These are phyloP conservation scores for Amniculicola lignicola DNA, from an alignment of 495 filamentous ascomycete genomes.

Conservation along the genomic window DNA sequence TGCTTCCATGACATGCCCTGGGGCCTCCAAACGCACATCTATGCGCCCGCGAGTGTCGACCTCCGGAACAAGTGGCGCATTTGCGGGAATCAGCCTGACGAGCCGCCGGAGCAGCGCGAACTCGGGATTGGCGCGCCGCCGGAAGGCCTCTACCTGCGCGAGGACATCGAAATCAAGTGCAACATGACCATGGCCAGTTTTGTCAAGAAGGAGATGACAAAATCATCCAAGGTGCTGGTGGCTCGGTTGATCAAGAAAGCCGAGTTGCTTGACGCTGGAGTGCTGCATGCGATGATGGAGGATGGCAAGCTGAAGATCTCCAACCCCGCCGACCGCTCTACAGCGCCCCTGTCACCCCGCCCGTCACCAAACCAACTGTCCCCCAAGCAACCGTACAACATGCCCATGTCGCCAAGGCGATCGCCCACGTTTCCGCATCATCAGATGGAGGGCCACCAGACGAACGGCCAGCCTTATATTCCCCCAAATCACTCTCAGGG, in stretches of 20 bases:
- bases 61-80: slow-evolving; percentile 41
- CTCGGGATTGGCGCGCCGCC: slow-evolving; percentile 39
- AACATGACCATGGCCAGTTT: slow-evolving; percentile 37
- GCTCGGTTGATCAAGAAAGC: slow-evolving; percentile 40
- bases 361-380: slow-evolving; percentile 14
- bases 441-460: slow-evolving; percentile 13
- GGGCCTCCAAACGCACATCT: slow-evolving; percentile 42
- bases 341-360: slow-evolving; percentile 8
- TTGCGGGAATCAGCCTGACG: slow-evolving; percentile 40
- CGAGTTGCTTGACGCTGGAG: slow-evolving; percentile 39
- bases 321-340: slow-evolving; percentile 33
- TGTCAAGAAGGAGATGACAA: slow-evolving; percentile 40
- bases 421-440: slow-evolving; percentile 8
- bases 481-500: slow-evolving; percentile 4
- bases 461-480: not conserved
- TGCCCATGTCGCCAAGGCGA: slow-evolving; percentile 23
- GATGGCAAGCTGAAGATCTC: slow-evolving; percentile 40
- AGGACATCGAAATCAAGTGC: slow-evolving; percentile 41
- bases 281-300: slow-evolving; percentile 42
- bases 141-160: slow-evolving; percentile 41
- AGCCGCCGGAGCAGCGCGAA: slow-evolving; percentile 38
- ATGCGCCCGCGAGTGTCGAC: slow-evolving; percentile 39
- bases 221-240: slow-evolving; percentile 37
- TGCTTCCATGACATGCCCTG: slow-evolving; percentile 42
- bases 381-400: slow-evolving; percentile 16